phyloP scores from a whole-genome alignment of 164 flowering plant species.

The Nymphaea thermarum region DNA sequence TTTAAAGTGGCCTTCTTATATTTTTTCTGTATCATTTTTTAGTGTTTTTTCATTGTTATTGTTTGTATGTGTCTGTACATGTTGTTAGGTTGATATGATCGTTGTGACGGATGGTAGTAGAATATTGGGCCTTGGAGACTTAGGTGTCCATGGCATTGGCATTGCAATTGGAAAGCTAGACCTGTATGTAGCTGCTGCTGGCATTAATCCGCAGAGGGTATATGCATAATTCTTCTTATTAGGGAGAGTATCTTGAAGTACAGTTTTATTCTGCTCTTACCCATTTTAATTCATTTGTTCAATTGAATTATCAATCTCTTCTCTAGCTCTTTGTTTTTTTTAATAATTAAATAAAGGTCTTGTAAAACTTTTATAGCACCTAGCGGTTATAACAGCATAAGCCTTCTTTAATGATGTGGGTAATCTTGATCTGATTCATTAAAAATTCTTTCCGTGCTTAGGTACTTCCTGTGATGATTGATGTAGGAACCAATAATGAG shows the following conservation, averaged over 20 bases:
- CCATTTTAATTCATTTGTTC: not conserved
- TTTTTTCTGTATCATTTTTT: too few relatives aligned
- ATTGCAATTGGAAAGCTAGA: conserved; percentile 93
- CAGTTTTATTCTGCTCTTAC: not conserved
- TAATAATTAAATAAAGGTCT: too few relatives aligned
- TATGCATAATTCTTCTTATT: conserved; percentile 4
- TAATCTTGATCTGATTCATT: not conserved
- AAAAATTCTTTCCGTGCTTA: conserved; percentile 6
- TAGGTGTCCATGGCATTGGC: conserved; percentile 97
- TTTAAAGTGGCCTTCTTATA: too few relatives aligned
- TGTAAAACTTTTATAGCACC: not conserved
- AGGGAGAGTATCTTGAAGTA: not conserved
- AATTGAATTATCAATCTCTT: not conserved
- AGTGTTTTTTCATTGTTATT: too few relatives aligned
- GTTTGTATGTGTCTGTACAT: too few relatives aligned
- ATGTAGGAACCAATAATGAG: conserved; percentile 97
- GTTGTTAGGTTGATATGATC: conserved; percentile 90
- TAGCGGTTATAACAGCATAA: not conserved
- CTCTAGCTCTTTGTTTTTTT: not conserved
- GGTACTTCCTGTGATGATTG: conserved; percentile 99
- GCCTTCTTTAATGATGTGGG: not conserved
- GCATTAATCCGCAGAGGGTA: conserved; percentile 97
- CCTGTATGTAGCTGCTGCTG: conserved; percentile 96
- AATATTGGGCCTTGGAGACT: conserved; percentile 97
- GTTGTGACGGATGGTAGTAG: conserved; percentile 99